Conservation (phyloP, 768 basidiomycete genomes). For the Tephrocybe sp. region DNA sequence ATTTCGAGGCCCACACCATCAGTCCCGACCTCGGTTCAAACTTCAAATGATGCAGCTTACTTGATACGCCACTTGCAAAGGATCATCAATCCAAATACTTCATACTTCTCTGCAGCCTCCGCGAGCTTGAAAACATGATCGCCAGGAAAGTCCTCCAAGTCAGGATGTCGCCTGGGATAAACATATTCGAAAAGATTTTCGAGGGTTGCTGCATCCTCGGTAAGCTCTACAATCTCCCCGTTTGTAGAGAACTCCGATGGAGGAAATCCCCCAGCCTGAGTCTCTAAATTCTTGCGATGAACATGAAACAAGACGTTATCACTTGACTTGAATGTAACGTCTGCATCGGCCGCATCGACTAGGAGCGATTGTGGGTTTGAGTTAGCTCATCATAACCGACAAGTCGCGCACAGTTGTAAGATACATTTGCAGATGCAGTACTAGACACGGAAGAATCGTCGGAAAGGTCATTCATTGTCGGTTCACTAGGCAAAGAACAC, state of each 20-base stretch:
- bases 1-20: no score
- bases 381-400: no score
- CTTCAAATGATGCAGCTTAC: neutral
- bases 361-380: no score
- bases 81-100: neutral
- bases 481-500: no score
- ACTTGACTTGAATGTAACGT: no score
- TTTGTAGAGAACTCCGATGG: slow-evolving; percentile 17
- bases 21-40: no score
- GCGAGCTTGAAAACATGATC: slow-evolving; percentile 8
- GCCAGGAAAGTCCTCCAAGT: slow-evolving; percentile 18
- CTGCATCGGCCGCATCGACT: slow-evolving; percentile 12
- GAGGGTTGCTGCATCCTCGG: slow-evolving; percentile 22
- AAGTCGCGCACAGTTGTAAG: no score
- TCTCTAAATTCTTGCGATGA: slow-evolving; percentile 22
- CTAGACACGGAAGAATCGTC: no score
- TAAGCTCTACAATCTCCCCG: slow-evolving; percentile 21
- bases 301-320: slow-evolving; percentile 24
- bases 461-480: no score
- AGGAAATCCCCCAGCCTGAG: slow-evolving; percentile 23
- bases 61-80: neutral
- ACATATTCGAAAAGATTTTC: slow-evolving; percentile 26
- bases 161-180: slow-evolving; percentile 23
- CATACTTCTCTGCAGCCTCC: no score
- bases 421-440: no score